phyloP scores from a whole-genome alignment of 257 asterid genomes.

The Lavandula angustifolia region DNA sequence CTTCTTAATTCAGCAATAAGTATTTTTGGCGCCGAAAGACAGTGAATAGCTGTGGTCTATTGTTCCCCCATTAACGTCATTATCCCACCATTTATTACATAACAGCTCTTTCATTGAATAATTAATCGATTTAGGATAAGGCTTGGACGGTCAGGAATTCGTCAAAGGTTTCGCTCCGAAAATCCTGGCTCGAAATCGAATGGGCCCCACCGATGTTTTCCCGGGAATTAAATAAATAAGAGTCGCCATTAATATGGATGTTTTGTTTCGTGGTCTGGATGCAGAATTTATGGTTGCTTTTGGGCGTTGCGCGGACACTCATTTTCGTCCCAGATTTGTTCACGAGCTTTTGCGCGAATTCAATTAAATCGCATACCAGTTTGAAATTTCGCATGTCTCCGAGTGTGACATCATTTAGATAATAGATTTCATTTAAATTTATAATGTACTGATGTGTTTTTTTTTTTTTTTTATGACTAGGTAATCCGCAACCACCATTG shows the following conservation, averaged over 20 bases:
- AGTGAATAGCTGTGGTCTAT: conserved; percentile 21
- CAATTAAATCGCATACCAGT: no score
- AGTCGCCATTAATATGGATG: no score
- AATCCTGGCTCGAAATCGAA: conserved; percentile 4
- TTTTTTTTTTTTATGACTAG: no score
- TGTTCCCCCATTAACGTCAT: conserved; percentile 35
- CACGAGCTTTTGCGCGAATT: no score
- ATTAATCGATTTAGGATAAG: conserved; percentile 23
- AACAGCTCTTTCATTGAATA: conserved; percentile 2
- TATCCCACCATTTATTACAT: conserved; percentile 28
- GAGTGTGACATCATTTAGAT: no score
- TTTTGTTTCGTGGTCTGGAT: no score
- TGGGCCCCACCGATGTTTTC: background rate
- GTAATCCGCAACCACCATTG: conserved; percentile 5
- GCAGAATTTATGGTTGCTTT: no score
- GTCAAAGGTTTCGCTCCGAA: conserved; percentile 14
- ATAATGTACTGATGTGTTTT: conserved; percentile 5
- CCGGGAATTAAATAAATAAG: no score
- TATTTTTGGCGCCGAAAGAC: conserved; percentile 52
- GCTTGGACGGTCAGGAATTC: conserved; percentile 28
- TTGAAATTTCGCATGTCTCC: no score
- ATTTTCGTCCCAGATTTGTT: no score
- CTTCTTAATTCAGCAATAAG: background rate
- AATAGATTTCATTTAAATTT: background rate
- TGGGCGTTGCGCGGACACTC: no score